Evolutionary conservation across 208 protist species (phyloP).

Genomic region (Leishmania martiniquensis): DNA sequence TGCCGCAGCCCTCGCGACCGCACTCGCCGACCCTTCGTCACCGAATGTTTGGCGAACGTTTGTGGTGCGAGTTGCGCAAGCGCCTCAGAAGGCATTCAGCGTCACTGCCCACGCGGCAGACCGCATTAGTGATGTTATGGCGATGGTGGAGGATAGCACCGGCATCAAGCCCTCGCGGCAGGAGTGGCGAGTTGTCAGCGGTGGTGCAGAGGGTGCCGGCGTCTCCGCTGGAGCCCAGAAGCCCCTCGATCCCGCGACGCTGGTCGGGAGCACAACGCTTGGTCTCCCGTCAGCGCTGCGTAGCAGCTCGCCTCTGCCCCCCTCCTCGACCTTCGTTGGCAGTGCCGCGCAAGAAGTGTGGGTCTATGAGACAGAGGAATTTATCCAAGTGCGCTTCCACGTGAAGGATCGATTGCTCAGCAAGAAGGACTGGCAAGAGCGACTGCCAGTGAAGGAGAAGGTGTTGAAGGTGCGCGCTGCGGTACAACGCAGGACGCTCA

Average conservation of each 20-base stretch:
- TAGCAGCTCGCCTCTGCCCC: not conserved
- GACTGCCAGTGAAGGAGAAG: constrained; percentile 65
- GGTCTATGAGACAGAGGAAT: constrained; percentile 70
- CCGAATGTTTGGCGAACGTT: constrained; percentile 37
- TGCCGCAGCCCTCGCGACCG: not conserved
- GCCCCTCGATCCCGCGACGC: constrained; percentile 40
- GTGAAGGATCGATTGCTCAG: constrained; percentile 41
- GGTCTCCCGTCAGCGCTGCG: constrained; percentile 47
- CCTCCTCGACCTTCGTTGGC: not conserved
- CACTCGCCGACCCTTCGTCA: not conserved
- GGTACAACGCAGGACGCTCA: constrained; percentile 82
- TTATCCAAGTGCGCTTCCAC: constrained; percentile 55
- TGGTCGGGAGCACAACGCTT: constrained; percentile 63
- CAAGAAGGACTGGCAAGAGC: constrained; percentile 72
- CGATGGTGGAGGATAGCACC: constrained; percentile 79
- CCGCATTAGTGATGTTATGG: constrained; percentile 72
- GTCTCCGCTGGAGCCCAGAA: constrained; percentile 14
- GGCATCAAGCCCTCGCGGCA: constrained; percentile 73
- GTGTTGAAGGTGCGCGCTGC: constrained; percentile 74
- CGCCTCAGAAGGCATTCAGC: constrained; percentile 71
- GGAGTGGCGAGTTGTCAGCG: constrained; percentile 58
- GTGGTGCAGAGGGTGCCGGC: not conserved
- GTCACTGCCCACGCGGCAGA: constrained; percentile 87
- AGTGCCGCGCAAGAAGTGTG: constrained; percentile 47
- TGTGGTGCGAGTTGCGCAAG: constrained; percentile 56